Conservation (phyloP, 257 asterid genomes). For the Forsythia suspensa region DNA sequence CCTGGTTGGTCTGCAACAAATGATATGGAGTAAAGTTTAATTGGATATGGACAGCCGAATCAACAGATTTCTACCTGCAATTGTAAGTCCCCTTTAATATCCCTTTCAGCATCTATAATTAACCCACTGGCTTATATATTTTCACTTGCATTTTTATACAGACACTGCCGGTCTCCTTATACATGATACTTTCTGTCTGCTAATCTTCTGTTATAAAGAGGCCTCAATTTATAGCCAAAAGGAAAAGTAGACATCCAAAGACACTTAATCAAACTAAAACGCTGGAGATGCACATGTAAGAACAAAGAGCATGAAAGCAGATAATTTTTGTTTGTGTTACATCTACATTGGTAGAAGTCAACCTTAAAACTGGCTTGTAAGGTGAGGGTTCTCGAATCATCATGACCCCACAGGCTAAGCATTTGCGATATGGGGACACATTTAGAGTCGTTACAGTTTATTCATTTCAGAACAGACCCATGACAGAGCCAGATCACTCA, state of each 20-base stretch:
- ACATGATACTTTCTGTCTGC: background rate
- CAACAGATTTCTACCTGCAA: constrained; percentile 34
- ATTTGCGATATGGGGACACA: background rate
- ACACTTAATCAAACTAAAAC: background rate
- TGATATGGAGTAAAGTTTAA: constrained; percentile 65
- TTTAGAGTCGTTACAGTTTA: background rate
- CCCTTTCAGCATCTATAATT: background rate
- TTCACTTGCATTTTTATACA: background rate
- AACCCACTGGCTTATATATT: background rate
- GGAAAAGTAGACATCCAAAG: background rate
- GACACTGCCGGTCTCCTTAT: background rate
- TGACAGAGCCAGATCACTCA: background rate
- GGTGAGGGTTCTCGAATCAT: background rate
- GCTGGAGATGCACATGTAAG: background rate
- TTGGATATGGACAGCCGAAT: constrained; percentile 39
- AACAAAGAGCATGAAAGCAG: background rate
- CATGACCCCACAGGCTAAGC: background rate
- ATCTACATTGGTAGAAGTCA: background rate
- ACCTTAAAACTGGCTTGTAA: background rate
- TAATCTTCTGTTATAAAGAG: background rate
- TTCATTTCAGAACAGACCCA: background rate
- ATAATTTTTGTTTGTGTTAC: background rate
- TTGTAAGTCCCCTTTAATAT: constrained; percentile 33
- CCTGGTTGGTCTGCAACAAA: constrained; percentile 96
- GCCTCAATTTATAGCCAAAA: background rate